Base-by-base conservation (phyloP, 2,329 filamentous ascomycete species). In the Davidsoniella virescens region DNA sequence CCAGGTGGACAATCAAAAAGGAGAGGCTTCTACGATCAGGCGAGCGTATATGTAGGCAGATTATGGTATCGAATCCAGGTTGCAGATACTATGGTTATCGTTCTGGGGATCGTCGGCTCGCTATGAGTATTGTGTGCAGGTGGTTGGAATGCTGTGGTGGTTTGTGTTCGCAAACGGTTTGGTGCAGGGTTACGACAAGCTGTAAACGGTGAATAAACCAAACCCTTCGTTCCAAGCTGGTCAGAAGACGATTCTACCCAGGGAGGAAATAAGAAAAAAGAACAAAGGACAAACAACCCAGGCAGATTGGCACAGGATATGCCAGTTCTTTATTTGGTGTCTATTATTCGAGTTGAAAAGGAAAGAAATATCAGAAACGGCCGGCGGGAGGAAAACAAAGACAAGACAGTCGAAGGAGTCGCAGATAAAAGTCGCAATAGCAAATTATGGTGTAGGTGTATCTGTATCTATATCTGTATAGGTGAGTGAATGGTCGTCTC, bases 401-500 rank as follows among this genome's bases (percentile, higher is more conserved):
- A 20, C 29, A 39, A 38, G 29, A 20, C 2, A 39, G 14, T 14
- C 1, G 41, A 43, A 14, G 17, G 25, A 25, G 18, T 20, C 41
- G 36, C 14, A 12, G 23, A 38, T 38, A 44, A 25, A 45, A 43
- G 26, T 26, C 18, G 17, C 41, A 33, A 44, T 26, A 40, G 6
- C 29, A 26, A n/a, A 18, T 52, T n/a, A 29, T 33, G 33, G 20
- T 40, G 29, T 47, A 25, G 16, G 45, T 25, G 18, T 29, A 29
- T 52, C 40, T 48, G n/a, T n/a, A n/a, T n/a, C n/a, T n/a, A n/a
- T n/a, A 25, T 40, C 38, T 20, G 46, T 48, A 48, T 48, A 50
- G 12, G 29, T 33, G 29, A 33, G 10, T 33, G 26, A 33, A 33
- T 33, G 29, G 29, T 4, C 12, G 29, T 33, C 12, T 9, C 10